Evolutionary conservation across 768 basidiomycete species (phyloP).

Genomic region (Tulasnella sp.): DNA sequence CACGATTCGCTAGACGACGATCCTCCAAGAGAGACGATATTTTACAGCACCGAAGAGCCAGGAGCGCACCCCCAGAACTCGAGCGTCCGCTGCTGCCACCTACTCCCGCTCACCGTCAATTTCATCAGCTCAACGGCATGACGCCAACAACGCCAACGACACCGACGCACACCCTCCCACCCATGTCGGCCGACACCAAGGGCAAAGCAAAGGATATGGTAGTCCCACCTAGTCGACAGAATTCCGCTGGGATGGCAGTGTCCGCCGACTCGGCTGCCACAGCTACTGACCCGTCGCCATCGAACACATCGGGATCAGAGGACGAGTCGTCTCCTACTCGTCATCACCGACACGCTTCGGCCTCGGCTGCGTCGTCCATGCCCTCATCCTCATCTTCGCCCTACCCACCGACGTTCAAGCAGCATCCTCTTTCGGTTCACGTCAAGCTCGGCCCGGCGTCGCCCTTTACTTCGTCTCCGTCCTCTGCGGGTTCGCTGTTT

Average conservation of each 20-base stretch:
- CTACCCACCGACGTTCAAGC: neutral
- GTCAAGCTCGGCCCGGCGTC: neutral
- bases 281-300: neutral
- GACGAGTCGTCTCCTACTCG: conserved; percentile 7
- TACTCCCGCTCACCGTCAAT: neutral
- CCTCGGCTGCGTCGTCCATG: conserved; percentile 13
- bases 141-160: conserved; percentile 25
- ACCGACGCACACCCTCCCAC: conserved; percentile 13
- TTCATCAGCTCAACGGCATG: neutral
- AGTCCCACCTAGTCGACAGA: neutral
- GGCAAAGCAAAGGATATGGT: conserved; percentile 12
- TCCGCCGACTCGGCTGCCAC: neutral
- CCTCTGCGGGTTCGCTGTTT: conserved; percentile 33
- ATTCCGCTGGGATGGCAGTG: neutral
- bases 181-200: neutral
- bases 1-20: conserved; percentile 5
- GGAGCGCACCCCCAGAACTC: conserved; percentile 17
- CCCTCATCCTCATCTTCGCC: neutral
- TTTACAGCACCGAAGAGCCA: neutral
- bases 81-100: neutral
- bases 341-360: conserved; percentile 11
- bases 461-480: conserved; percentile 13
- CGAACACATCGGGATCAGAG: neutral
- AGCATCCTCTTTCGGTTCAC: conserved; percentile 2
- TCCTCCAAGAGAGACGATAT: conserved; percentile 1